Percentiles rank a stretch among this genome's conserved stretches.
Evolutionary conservation across 179 eudicot species (phyloP).

Genomic region (Nepenthes alata): DNA sequence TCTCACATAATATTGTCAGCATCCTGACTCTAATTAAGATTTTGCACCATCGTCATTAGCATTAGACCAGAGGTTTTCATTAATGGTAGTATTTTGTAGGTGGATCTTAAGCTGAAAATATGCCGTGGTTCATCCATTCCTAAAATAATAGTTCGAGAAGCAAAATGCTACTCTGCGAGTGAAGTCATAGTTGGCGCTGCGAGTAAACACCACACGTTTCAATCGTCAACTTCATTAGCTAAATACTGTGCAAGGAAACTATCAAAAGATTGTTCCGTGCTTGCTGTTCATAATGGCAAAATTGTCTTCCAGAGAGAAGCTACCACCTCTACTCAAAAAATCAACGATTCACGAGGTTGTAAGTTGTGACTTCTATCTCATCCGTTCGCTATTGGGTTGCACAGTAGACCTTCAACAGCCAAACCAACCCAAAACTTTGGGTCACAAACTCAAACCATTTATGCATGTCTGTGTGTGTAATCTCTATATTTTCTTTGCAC

Average conservation of each 20-base stretch:
- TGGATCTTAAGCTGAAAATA: slow-evolving; percentile 72
- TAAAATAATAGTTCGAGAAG: slow-evolving; percentile 58
- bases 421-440: too few relatives aligned
- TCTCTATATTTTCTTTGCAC: too few relatives aligned
- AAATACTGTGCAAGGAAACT: slow-evolving; percentile 77
- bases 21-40: too few relatives aligned
- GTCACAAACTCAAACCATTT: too few relatives aligned
- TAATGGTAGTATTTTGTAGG: slow-evolving; percentile 20
- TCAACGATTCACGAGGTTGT: slow-evolving; percentile 19
- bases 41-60: too few relatives aligned
- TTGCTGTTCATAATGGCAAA: slow-evolving; percentile 81
- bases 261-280: slow-evolving; percentile 46
- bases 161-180: slow-evolving; percentile 34
- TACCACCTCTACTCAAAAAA: slow-evolving; percentile 13
- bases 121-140: slow-evolving; percentile 66
- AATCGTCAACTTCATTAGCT: slow-evolving; percentile 62
- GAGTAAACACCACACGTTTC: slow-evolving; percentile 40
- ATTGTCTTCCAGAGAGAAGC: slow-evolving; percentile 48
- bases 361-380: not conserved
- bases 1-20: too few relatives aligned
- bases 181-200: slow-evolving; percentile 60
- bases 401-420: not conserved
- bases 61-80: not conserved
- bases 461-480: too few relatives aligned
- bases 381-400: not conserved